Conservation (phyloP, 1,284 basidiomycete species). For the Farysia itapuensis region DNA sequence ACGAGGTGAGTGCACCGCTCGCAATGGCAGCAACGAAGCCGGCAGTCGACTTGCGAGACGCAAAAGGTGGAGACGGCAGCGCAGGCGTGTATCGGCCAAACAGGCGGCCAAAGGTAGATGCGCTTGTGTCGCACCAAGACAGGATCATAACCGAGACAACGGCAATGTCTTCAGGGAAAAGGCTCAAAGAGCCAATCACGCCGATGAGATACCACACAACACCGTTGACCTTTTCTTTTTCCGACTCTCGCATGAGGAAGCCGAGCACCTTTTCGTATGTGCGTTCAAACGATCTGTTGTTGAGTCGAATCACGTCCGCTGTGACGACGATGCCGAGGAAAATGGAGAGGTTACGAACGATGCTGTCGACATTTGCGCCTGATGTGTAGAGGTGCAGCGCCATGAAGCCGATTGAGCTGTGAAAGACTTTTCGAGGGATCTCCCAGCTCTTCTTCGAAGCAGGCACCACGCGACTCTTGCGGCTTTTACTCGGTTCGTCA, state of each 20-base stretch:
- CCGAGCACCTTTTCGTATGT: constrained; percentile 78
- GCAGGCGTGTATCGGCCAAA: constrained; percentile 76
- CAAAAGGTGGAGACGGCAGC: constrained; percentile 76
- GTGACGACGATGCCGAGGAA: constrained; percentile 73
- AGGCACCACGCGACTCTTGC: constrained; percentile 3
- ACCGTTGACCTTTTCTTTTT: constrained; percentile 69
- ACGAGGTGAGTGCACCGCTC: constrained; percentile 74
- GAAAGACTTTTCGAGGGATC: constrained; percentile 85
- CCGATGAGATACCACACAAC: constrained; percentile 95
- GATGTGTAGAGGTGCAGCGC: constrained; percentile 72
- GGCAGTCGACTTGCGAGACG: constrained; percentile 80
- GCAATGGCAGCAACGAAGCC: constrained; percentile 83
- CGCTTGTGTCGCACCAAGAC: constrained; percentile 95
- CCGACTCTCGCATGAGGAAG: constrained; percentile 89
- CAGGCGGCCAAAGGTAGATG: constrained; percentile 86
- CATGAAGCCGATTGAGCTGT: constrained; percentile 87
- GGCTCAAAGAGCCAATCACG: constrained; percentile 75
- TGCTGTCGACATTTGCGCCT: constrained; percentile 62
- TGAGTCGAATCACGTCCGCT: constrained; percentile 77
- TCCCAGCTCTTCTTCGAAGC: constrained; percentile 63
- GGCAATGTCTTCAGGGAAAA: constrained; percentile 61
- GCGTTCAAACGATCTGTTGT: constrained; percentile 70
- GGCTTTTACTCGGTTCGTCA: constrained; percentile 3
- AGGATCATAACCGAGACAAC: constrained; percentile 63
- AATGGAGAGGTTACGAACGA: constrained; percentile 70